phyloP scores from a whole-genome alignment of 192 early-diverging fungal genomes.

The Backusella circina region DNA sequence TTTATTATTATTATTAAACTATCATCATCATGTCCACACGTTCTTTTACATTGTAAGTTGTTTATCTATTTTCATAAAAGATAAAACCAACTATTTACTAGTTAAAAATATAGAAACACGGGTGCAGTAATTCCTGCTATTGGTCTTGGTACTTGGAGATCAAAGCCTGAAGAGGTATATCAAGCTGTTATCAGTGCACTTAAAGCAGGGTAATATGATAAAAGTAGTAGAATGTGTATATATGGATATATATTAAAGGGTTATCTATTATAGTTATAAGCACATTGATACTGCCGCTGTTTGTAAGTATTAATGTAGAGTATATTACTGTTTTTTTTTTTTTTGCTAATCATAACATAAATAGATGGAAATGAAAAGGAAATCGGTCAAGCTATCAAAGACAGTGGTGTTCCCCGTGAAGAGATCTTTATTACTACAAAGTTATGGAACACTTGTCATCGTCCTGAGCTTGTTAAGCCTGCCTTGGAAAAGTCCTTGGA shows the following conservation, averaged over 20 bases:
- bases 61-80: not conserved
- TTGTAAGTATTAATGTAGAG: conserved; percentile 8
- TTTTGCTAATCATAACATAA: not conserved
- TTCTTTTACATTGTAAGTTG: not conserved
- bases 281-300: conserved; percentile 31
- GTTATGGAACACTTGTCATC: conserved; percentile 50
- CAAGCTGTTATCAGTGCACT: conserved; percentile 68
- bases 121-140: conserved; percentile 58
- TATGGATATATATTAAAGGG: not conserved
- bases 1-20: too few relatives aligned
- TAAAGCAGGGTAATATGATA: conserved; percentile 41
- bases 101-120: conserved; percentile 38
- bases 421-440: conserved; percentile 80
- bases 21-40: not conserved
- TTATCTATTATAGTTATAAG: conserved; percentile 35
- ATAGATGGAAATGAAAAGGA: conserved; percentile 74
- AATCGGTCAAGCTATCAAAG: conserved; percentile 67
- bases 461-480: conserved; percentile 56
- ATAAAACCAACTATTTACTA: not conserved
- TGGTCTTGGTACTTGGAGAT: conserved; percentile 56
- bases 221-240: not conserved
- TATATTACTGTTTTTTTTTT: conserved; percentile 14
- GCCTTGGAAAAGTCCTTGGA: conserved; percentile 63
- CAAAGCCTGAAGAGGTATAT: conserved; percentile 50
- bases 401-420: conserved; percentile 58